Evolutionary conservation across 345 rosid species (phyloP), one percentile per base, ranked within the genome.

Genomic region (Salix koriyanagi): DNA sequence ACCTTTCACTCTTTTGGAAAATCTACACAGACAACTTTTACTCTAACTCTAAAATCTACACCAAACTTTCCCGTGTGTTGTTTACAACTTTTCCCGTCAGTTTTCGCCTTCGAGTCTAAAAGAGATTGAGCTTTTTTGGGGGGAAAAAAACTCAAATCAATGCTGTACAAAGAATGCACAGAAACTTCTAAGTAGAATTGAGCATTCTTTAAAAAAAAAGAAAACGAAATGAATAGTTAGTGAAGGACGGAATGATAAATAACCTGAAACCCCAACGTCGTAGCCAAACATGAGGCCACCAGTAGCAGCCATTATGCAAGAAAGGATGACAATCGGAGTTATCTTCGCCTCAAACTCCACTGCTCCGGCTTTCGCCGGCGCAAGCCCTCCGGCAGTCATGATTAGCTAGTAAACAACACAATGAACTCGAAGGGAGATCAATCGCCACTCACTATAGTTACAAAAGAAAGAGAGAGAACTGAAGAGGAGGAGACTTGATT

Each of bases 261-360:
- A 64, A 93, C 99, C 99, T 54, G 98, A 93, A 65, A 95, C 89
- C 62, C 99, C 98, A 61, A 93, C 89, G 72, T 93, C 99, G 70
- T 95, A 95, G 56, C 99, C 99, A 37, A 93, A 95, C 98, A 95
- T 93, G 84, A 95, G 98, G 4, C 99, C 99, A 0, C 99, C 99
- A 10, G 98, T 91, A 73, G 99, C 98, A 9, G 99, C 99, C 97
- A 90, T 89, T 79, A 95, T 89, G 79, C 98, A 95, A 14, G 98
- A 89, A 70, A 95, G 77, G 77, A 95, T 83, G 6, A 95, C 99
- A 74, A 91, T 86, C 16, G 96, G 97, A 65, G 99, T 95, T 71
- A 95, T 93, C 92, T 91, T 93, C 1, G 99, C 99, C 83, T 95
- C 97, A 77, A 93, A 91, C 85, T 88, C 91, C 41, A 76, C 89